Base-by-base conservation (phyloP, 495 filamentous ascomycete genomes). In the Penicillium fimorum region DNA sequence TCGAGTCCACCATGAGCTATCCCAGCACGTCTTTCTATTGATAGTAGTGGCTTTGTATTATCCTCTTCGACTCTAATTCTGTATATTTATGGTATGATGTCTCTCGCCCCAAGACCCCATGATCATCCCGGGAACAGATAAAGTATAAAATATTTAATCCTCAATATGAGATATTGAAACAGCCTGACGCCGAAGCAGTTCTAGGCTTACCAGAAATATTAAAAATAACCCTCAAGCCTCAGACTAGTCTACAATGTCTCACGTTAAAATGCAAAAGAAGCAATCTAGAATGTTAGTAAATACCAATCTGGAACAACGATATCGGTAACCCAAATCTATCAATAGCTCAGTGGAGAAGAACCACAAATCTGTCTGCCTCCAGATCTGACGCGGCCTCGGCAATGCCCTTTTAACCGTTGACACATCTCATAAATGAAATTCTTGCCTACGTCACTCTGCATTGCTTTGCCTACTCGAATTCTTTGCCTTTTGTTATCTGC, bases 321-420 rank as follows among this genome's bases (percentile, higher is more conserved):
- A 33, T 38, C 25, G 18, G 17, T 12, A 43, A 43, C 38, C 49
- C 32, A 47, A 38, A 48, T 50, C 63, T 56, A 66, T 54, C 50
- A 60, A 67, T 61, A 64, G 61, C 50, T 55, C 56, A 47, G 58
- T 58, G 61, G 56, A 56, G 46, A 57, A 27, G 27, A 63, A 50
- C 42, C 27, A 49, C 45, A 42, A 52, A 55, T 45, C 55, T 41
- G 55, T 45, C 55, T 38, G 50, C 32, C 54, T 60, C 25, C 50
- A 32, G 37, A 51, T 62, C 53, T 62, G 64, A 67, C 64, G 64
- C 59, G 64, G 53, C 58, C 35, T 33, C n/a, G 9, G 20, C 47
- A 37, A 15, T 46, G 24, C 24, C 24, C 44, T n/a, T 4, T 32
- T 47, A 13, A 24, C 41, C 15, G 20, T 43, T 43, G 20, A 43